Evolutionary conservation across 2,329 filamentous ascomycete genomes (phyloP), one percentile per base, ranked within the genome.

Genomic region (Laburnicola sp.): DNA sequence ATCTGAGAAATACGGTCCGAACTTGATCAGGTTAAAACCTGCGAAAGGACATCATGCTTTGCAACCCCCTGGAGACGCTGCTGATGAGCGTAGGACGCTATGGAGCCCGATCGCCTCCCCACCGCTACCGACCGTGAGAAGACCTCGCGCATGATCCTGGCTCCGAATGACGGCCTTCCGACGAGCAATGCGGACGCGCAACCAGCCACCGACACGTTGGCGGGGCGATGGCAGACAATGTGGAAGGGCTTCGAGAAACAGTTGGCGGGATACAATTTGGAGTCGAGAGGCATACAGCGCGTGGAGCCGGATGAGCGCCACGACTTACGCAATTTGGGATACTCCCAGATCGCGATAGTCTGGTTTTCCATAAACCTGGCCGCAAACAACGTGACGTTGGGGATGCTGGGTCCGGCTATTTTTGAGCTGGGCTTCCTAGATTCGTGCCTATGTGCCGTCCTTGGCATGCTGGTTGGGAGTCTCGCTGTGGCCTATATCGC

Each of bases 281-380:
- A n/a, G 63, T 77, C 80, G 9, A 78, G 83, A 39, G 83, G 84
- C 6, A 85, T 86, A 41, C 76, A 84, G 62, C 78, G 83, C 22
- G 83, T 86, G 1, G 74, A 78, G 45, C 72, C 76, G 0, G 68
- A 80, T 45, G 81, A 85, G 60, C 79, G 82, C 16, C 79, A 83
- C 57, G 75, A 77, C 41, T 63, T 81, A 44, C 73, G 74, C 16
- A 74, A 75, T 57, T 57, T 81, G n/a, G 79, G 80, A 28, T 83
- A 83, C 62, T 70, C 78, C 32, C 82, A 85, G 64, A 78, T 82
- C 22, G 78, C 77, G 16, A 67, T 84, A 40, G 70, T 86, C 42
- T 86, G 83, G 84, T 78, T 85, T 54, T 82, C 80, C 7, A 79
- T 85, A 65, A 86, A 86, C 60, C 72, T 86, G 7, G 81, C 82